Evolutionary conservation across 2,329 filamentous ascomycete genomes (phyloP), one percentile per base, ranked within the genome.

Genomic region (Xylariaceae sp.): DNA sequence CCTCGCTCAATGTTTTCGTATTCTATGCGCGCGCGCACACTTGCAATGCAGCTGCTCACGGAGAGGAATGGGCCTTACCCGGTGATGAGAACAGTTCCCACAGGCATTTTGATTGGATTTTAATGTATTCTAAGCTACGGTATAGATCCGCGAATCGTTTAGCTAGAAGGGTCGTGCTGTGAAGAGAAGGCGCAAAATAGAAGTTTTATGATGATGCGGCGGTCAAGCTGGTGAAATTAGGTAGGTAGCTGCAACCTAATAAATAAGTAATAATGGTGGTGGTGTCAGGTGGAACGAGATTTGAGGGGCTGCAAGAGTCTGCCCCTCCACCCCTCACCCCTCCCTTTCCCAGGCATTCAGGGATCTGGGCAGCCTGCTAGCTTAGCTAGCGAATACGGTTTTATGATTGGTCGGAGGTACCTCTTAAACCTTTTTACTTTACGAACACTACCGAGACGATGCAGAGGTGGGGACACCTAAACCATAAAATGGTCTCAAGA

Each of bases 21-120:
- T 32, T 20, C 15, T 13, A 24, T 33, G 15, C 35, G 45, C 24
- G 30, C 33, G 9, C 15, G 11, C 15, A 10, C 16, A 20, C 24
- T n/a, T n/a, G 11, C 23, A 27, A 26, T n/a, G 24, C 18, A 30
- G 20, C 15, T 23, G 32, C 29, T 9, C 16, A 6, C 16, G 18
- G 24, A 24, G 21, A 30, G 21, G 24, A 24, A 5, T 24, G 7
- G 37, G 45, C 65, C 86, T 79, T 86, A 96, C 92, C 92, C 92
- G 68, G 92, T 92, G 72, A 97, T 86, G 69, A 97, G 84, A 71
- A 96, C 91, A 59, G 92, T 94, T 78, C 91, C 91, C 64, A 89
- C 82, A 72, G 87, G 76, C 91, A 95, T 95, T 61, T 61, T 78
- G 55, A 24, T 30, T 40, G 13, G 33, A 21, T 42, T 20, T 27